A percentile compares a stretch with the other conserved stretches of the same genome.
These are phyloP conservation scores for Akanthomyces muscarius DNA, from an alignment of 2,329 filamentous ascomycete species.

Conservation along the genomic window DNA sequence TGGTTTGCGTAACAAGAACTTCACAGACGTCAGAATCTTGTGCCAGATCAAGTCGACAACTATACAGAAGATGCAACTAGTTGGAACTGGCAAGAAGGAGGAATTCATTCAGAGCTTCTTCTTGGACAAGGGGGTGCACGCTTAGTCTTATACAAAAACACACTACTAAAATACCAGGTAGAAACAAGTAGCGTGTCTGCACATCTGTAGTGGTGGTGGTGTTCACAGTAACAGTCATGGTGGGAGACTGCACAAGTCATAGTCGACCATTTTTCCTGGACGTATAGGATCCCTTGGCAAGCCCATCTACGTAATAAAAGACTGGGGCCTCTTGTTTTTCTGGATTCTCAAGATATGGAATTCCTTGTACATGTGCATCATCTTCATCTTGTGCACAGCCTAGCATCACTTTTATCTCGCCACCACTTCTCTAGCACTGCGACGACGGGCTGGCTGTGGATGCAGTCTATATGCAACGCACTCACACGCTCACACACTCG, in stretches of 20 bases:
- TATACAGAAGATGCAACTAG: neutral
- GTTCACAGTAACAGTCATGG: neutral
- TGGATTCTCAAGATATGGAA: neutral
- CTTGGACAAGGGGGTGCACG: neutral
- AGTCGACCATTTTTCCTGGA: no score
- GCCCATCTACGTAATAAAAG: constrained; percentile 8
- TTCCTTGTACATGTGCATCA: neutral
- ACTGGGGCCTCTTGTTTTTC: neutral
- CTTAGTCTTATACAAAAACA: constrained; percentile 8
- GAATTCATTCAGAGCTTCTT: neutral
- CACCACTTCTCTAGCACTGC: neutral
- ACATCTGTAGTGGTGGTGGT: constrained; percentile 3
- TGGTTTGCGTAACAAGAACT: no score
- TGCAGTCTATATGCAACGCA: neutral
- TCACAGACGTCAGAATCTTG: neutral
- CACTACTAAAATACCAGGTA: neutral
- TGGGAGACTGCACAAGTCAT: neutral
- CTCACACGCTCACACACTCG: neutral
- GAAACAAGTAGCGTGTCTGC: neutral
- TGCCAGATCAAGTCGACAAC: neutral
- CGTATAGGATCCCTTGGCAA: neutral
- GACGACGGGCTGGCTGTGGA: neutral
- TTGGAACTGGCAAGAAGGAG: neutral
- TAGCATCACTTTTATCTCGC: neutral
- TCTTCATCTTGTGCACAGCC: neutral